These are phyloP conservation scores for Yarrowia osloensis DNA, from an alignment of 805 yeast genomes.

Conservation along the genomic window DNA sequence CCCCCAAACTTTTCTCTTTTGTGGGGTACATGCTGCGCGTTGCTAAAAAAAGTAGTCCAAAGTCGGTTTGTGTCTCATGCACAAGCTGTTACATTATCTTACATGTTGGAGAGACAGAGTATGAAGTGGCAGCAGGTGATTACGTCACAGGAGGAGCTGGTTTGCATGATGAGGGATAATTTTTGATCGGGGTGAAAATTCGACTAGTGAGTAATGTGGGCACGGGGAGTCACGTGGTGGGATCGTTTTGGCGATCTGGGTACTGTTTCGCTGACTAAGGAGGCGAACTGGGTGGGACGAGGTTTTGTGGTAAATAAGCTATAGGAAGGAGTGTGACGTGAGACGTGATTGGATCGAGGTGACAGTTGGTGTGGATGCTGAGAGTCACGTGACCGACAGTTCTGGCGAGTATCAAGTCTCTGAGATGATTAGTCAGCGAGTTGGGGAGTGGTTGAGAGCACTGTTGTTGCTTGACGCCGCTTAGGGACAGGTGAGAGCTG, in stretches of 20 bases:
- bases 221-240: neutral
- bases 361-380: neutral
- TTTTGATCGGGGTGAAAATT: neutral
- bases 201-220: neutral
- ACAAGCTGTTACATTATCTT: neutral
- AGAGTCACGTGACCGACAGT: neutral
- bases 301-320: neutral
- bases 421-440: neutral
- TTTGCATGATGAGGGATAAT: too few relatives aligned
- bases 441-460: too few relatives aligned
- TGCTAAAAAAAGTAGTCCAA: neutral
- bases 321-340: neutral
- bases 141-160: too few relatives aligned
- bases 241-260: too few relatives aligned
- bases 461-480: too few relatives aligned
- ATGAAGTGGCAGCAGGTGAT: neutral
- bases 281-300: neutral
- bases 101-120: neutral
- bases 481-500: too few relatives aligned
- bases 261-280: neutral
- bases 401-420: too few relatives aligned
- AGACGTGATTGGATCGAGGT: too few relatives aligned
- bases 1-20: neutral
- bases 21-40: neutral
- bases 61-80: neutral